Evolutionary conservation across 257 asterid genomes (phyloP), one percentile per base, ranked within the genome.

Genomic region (Linaria vulgaris): DNA sequence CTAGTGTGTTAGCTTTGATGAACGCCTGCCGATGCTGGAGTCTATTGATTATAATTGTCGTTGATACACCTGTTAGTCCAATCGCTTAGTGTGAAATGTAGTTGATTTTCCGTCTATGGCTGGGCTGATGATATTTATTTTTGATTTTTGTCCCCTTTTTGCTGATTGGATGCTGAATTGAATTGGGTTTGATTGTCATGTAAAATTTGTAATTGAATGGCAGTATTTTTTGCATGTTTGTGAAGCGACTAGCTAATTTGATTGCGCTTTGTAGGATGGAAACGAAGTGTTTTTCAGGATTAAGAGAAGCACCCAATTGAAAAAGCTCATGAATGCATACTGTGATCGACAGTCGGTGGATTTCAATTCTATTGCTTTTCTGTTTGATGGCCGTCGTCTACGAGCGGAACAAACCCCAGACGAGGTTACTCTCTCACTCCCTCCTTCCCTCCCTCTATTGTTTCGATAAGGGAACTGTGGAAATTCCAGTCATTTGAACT

Each of bases 361-460:
- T 52, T 17, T 73, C 46, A 71, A 61, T n/a, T 66, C 80, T 10
- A 70, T 77, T 64, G 85, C 81, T 8, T 82, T 82, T 57, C 74
- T 79, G 41, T 82, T 79, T 75, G 88, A 82, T 44, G 85, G 88
- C 13, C 82, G 92, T 34, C 81, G 86, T 20, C 80, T 85, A 17
- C 74, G 84, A 1, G 77, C 63, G 13, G 88, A 82, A 75, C 86
- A 84, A 30, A 78, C 92, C 48, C 92, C 92, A 1, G 82, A 80
- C 65, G 92, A 85, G 88, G 92, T 85, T 10, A 12, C 45, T 12
- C 68, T 50, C 70, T 14, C 19, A 50, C 62, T 45, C 44, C 1
- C 47, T 23, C 62, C 27, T 51, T 6, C 39, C 14, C 51, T 6
- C 55, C 5, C 19, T 2, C 57, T 13, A 8, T 44, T 44, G 16